phyloP scores from a whole-genome alignment of 2,329 filamentous ascomycete genomes.

The Escovopsis sp. region DNA sequence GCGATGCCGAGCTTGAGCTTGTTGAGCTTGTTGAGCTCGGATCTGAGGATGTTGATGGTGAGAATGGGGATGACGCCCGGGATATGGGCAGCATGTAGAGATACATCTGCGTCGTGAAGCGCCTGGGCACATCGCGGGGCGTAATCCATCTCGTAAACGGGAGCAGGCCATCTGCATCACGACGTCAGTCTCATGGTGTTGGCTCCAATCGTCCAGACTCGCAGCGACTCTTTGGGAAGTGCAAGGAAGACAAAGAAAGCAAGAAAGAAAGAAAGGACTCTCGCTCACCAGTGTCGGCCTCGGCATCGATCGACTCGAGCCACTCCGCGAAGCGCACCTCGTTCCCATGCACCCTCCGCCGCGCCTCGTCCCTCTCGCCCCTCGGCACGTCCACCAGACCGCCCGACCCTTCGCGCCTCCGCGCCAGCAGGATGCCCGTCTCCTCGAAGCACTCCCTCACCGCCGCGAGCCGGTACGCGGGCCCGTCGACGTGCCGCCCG shows the following conservation, averaged over 20 bases:
- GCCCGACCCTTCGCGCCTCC: conserved; percentile 35
- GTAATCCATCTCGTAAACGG: conserved; percentile 93
- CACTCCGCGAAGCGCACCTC: conserved; percentile 54
- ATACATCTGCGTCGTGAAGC: conserved; percentile 96
- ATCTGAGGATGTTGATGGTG: too few species aligned
- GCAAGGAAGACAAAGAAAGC: background rate
- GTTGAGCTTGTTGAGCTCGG: too few species aligned
- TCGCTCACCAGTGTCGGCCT: conserved; percentile 47
- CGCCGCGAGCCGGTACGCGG: conserved; percentile 65
- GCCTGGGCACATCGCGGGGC: conserved; percentile 52
- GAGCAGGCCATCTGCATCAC: conserved; percentile 41
- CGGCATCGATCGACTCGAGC: conserved; percentile 38
- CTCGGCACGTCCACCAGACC: conserved; percentile 46
- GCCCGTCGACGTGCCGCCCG: conserved; percentile 52
- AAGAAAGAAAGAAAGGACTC: background rate
- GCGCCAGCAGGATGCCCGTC: conserved; percentile 71
- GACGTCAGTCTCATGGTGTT: background rate
- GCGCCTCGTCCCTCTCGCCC: conserved; percentile 46
- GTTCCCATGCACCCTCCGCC: conserved; percentile 54
- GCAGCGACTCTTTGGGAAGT: background rate
- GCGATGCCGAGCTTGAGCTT: too few species aligned
- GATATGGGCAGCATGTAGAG: conserved; percentile 63
- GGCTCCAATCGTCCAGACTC: too few species aligned
- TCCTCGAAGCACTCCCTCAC: conserved; percentile 92
- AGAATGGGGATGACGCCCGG: conserved; percentile 20